Percentiles rank a stretch among this genome's conserved stretches.
Evolutionary conservation across 352 stramenopile genomes (phyloP).

Genomic region (Pseudoperonospora humuli): DNA sequence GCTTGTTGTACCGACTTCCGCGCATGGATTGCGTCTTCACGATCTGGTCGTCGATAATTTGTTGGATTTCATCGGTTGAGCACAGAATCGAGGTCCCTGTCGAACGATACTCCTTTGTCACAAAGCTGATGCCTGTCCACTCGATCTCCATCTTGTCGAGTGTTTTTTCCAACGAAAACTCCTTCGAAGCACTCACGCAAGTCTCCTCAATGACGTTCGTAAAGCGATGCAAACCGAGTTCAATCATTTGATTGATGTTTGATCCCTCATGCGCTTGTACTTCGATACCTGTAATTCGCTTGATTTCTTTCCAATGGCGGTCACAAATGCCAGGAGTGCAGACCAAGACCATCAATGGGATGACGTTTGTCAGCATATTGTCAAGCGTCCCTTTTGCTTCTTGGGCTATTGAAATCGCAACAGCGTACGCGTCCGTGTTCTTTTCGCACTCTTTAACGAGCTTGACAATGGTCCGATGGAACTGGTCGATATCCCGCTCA

Average conservation of each 20-base stretch:
- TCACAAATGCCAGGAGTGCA: constrained; percentile 89
- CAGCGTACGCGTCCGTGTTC: too few species aligned
- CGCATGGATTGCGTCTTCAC: constrained; percentile 94
- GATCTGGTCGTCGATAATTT: constrained; percentile 93
- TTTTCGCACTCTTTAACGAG: too few species aligned
- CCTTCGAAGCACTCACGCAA: constrained; percentile 88
- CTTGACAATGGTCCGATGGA: too few species aligned
- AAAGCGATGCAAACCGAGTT: constrained; percentile 80
- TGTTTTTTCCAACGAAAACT: too few species aligned
- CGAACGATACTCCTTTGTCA: constrained; percentile 90
- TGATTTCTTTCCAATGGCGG: constrained; percentile 91
- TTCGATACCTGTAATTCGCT: constrained; percentile 77
- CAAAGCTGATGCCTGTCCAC: constrained; percentile 89
- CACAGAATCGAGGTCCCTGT: constrained; percentile 90
- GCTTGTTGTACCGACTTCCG: constrained; percentile 90
- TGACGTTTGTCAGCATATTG: constrained; percentile 83
- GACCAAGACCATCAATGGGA: constrained; percentile 89
- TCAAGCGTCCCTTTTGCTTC: too few species aligned
- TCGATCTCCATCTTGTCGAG: constrained; percentile 92
- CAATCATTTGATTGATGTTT: constrained; percentile 88
- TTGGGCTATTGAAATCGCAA: too few species aligned
- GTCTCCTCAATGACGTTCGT: constrained; percentile 88
- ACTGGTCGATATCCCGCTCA: too few species aligned
- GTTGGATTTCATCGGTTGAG: constrained; percentile 87
- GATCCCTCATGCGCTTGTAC: constrained; percentile 88